These are phyloP conservation scores for Podospora conica DNA, from an alignment of 495 filamentous ascomycete genomes.

Conservation along the genomic window DNA sequence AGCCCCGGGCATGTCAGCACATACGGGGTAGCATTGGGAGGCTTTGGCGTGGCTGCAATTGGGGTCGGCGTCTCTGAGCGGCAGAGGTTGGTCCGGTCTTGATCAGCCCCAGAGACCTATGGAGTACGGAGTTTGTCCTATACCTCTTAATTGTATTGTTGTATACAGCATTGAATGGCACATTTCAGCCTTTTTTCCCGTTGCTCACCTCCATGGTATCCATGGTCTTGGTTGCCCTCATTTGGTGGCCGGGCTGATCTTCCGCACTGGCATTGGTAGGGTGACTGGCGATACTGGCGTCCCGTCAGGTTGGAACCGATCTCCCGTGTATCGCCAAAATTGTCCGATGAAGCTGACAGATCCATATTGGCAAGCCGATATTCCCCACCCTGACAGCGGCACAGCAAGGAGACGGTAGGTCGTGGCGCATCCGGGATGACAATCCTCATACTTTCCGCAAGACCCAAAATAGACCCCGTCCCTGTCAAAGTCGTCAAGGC, in stretches of 20 bases:
- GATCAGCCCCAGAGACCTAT: background rate
- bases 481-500: background rate
- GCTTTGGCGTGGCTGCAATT: background rate
- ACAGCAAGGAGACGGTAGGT: background rate
- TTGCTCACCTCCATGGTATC: background rate
- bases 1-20: background rate
- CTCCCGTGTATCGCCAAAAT: background rate
- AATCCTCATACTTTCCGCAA: background rate
- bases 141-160: background rate
- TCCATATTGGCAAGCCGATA: background rate
- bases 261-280: background rate
- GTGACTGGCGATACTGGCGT: background rate
- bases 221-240: background rate
- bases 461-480: background rate
- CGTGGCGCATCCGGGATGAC: background rate
- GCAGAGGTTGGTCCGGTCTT: background rate
- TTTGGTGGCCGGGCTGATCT: background rate
- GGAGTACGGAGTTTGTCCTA: background rate
- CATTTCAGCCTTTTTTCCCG: background rate
- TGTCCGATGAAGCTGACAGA: background rate
- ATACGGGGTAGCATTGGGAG: background rate
- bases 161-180: background rate
- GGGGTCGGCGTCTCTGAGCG: background rate
- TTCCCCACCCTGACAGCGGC: background rate
- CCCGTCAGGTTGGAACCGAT: background rate